Conservation (phyloP, 805 yeast species). For the Scheffersomyces lignosus region DNA sequence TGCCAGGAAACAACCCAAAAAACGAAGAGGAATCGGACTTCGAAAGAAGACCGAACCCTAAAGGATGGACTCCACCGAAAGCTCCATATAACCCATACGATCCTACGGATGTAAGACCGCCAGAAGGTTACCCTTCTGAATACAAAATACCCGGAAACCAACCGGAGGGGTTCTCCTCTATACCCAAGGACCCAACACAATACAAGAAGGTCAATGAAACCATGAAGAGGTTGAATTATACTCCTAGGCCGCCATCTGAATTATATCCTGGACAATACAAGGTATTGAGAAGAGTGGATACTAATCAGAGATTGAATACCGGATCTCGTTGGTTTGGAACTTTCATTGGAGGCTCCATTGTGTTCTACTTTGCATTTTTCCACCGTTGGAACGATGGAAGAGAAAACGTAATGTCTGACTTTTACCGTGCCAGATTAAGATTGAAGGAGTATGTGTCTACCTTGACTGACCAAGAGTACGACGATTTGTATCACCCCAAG, state of each 20-base stretch:
- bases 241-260: constrained; percentile 75
- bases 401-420: constrained; percentile 70
- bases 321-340: constrained; percentile 64
- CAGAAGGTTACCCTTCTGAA: constrained; percentile 86
- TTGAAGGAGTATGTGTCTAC: constrained; percentile 56
- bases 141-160: constrained; percentile 64
- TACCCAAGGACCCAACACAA: constrained; percentile 69
- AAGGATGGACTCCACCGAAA: constrained; percentile 77
- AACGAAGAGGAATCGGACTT: constrained; percentile 30
- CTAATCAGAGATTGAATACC: constrained; percentile 50
- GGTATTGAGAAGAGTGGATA: constrained; percentile 59
- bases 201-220: constrained; percentile 67
- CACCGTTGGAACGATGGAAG: constrained; percentile 84
- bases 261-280: constrained; percentile 79
- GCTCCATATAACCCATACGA: constrained; percentile 89
- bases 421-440: constrained; percentile 61
- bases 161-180: constrained; percentile 51
- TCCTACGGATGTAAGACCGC: constrained; percentile 71
- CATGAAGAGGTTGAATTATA: constrained; percentile 71
- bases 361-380: constrained; percentile 65
- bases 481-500: constrained; percentile 56
- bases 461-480: constrained; percentile 57
- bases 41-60: constrained; percentile 71
- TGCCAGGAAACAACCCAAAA: no score
- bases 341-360: constrained; percentile 47